Percentiles rank a stretch among this genome's conserved stretches.
phyloP scores from a whole-genome alignment of 345 rosid genomes.

The Lepidium didymum region DNA sequence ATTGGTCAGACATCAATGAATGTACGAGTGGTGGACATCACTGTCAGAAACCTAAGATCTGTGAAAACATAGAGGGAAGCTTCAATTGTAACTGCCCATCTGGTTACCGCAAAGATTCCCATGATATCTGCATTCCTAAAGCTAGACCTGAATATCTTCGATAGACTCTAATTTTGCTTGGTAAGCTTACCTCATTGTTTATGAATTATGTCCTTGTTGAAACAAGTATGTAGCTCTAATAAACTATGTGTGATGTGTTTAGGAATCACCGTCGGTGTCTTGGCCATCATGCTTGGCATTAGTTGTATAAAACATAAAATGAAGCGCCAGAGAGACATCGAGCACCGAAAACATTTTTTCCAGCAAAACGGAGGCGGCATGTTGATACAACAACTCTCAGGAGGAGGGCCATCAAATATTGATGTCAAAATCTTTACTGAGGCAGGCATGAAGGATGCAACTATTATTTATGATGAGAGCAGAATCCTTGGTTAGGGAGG shows the following conservation, averaged over 20 bases:
- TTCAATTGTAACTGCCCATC: too few species aligned
- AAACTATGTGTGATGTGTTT: not conserved
- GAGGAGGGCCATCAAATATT: not conserved
- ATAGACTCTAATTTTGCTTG: not conserved
- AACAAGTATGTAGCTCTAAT: not conserved
- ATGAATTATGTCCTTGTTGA: not conserved
- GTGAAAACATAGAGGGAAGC: not conserved
- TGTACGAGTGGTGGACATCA: not conserved
- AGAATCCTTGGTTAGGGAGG: slow-evolving; percentile 29
- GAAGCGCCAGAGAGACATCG: not conserved
- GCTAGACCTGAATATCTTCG: too few species aligned
- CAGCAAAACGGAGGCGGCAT: not conserved
- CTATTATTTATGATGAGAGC: slow-evolving; percentile 17
- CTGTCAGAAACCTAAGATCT: not conserved
- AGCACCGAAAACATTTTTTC: slow-evolving; percentile 15
- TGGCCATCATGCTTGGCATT: not conserved
- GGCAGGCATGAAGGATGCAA: slow-evolving; percentile 21
- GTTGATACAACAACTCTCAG: slow-evolving; percentile 1
- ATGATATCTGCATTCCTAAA: too few species aligned
- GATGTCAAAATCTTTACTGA: slow-evolving; percentile 18
- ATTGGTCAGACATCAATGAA: slow-evolving; percentile 7
- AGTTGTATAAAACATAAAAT: not conserved
- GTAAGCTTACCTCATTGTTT: not conserved
- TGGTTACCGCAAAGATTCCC: too few species aligned
- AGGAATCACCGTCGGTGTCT: slow-evolving; percentile 3